Percentiles rank a stretch among this genome's conserved stretches.
Evolutionary conservation across 306 rosid genomes (phyloP).

Genomic region (Calophaca sinica): DNA sequence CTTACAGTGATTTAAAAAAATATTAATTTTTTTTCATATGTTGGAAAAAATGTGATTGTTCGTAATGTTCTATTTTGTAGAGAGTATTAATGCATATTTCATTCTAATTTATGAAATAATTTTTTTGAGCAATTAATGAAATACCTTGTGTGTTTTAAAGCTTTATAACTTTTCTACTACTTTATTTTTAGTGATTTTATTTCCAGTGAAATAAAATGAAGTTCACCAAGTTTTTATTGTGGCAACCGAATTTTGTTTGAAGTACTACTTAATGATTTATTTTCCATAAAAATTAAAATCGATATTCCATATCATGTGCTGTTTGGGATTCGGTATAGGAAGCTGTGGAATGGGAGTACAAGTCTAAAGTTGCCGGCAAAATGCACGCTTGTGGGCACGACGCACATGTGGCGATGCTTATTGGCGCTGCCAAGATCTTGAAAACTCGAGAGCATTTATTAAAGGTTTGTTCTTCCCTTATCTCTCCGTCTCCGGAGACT

Average conservation of each 20-base stretch:
- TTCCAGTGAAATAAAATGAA: no score
- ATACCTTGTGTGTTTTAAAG: not conserved
- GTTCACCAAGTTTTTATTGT: not conserved
- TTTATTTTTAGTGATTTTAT: not conserved
- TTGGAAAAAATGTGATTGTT: not conserved
- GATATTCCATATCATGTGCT: not conserved
- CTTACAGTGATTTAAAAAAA: no score
- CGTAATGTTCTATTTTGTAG: not conserved
- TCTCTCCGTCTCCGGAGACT: not conserved
- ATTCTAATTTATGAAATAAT: not conserved
- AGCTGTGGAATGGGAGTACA: conserved; percentile 88
- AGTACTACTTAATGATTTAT: not conserved
- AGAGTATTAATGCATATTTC: not conserved
- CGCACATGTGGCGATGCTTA: conserved; percentile 95
- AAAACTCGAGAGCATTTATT: conserved; percentile 84
- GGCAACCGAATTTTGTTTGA: not conserved
- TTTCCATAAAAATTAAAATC: not conserved
- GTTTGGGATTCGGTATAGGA: conserved; percentile 55
- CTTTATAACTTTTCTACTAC: not conserved
- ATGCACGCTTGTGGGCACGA: conserved; percentile 99
- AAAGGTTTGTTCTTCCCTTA: conserved; percentile 58
- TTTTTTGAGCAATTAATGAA: no score
- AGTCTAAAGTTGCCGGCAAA: conserved; percentile 88
- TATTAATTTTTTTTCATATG: not conserved
- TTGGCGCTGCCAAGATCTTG: conserved; percentile 94